These are phyloP conservation scores for Chlamydomonas urium DNA, from an alignment of 139 green algal genomes.

Conservation along the genomic window DNA sequence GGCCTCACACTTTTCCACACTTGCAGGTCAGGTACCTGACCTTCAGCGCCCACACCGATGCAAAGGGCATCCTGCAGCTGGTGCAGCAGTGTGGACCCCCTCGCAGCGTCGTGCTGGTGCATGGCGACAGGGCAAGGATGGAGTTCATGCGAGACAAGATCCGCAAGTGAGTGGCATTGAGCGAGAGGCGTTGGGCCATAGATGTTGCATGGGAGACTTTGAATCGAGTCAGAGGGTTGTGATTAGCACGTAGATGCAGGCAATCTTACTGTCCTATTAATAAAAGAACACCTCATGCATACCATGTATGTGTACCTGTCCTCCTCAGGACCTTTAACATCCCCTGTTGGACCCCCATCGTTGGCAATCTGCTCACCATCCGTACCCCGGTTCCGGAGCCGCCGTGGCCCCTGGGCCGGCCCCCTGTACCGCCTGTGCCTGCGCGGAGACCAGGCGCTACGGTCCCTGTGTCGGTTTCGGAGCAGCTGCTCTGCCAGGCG, in stretches of 20 bases:
- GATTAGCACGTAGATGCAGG: neutral
- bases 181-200: no score
- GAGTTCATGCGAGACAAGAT: slow-evolving; percentile 44
- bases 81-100: slow-evolving; percentile 41
- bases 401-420: neutral
- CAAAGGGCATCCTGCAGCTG: slow-evolving; percentile 62
- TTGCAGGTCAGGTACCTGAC: slow-evolving; percentile 50
- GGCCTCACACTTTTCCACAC: neutral
- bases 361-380: neutral
- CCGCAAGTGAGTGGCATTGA: neutral
- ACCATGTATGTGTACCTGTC: neutral
- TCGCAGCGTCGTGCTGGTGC: slow-evolving; percentile 62
- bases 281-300: neutral
- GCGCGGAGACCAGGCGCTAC: no score
- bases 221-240: neutral
- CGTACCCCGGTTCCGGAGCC: neutral
- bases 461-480: no score
- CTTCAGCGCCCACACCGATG: slow-evolving; percentile 69
- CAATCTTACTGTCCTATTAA: neutral
- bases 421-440: no score
- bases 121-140: slow-evolving; percentile 67
- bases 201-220: no score
- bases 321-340: slow-evolving; percentile 6
- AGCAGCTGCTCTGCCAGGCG: no score
- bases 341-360: slow-evolving; percentile 9